Evolutionary conservation across 306 rosid genomes (phyloP), one percentile per base, ranked within the genome.

Genomic region (Geum urbanum): DNA sequence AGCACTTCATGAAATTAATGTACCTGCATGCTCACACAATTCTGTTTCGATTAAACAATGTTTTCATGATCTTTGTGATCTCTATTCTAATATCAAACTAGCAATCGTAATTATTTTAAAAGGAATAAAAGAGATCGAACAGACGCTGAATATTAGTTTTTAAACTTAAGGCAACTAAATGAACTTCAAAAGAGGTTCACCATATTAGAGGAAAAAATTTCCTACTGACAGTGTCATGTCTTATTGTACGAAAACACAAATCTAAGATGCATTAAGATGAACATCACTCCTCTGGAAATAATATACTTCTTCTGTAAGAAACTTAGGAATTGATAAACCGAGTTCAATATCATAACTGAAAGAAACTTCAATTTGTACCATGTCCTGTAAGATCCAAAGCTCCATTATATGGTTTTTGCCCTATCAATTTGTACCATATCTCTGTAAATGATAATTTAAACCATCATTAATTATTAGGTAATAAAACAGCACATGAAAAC

Each of bases 251-350:
- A 24, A 56, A 24, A 22, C 32, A 56, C 39, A 56, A 32, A 41
- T 37, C 35, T 76, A 8, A 91, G 69, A 49, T 49, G 53, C 53
- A 49, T n/a, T 14, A 49, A 49, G 19, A 49, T 49, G 53, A 49
- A 8, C 19, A 49, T 49, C 53, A 14, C 53, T 49, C 53, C 18
- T 49, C 1, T 5, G 8, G 2, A 27, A 27, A 15, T 49, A 49
- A 49, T 15, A 50, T 50, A 15, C 54, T 50, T 15, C 9, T 16
- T 50, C 54, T 16, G 19, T 50, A 16, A 50, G 8, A 50, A 50
- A 14, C 54, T 50, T 15, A 16, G 1, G 5, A 50, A 50, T 16
- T 50, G 54, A 50, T 15, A 15, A 8, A 50, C 20, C 3, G 6
- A 50, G 20, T 14, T 50, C 6, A 15, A 16, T 14, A 50, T 50